A percentile compares a stretch with the other conserved stretches of the same genome.
These are phyloP conservation scores for Hydrangea macrophylla DNA, from an alignment of 148 eudicot species.

Conservation along the genomic window DNA sequence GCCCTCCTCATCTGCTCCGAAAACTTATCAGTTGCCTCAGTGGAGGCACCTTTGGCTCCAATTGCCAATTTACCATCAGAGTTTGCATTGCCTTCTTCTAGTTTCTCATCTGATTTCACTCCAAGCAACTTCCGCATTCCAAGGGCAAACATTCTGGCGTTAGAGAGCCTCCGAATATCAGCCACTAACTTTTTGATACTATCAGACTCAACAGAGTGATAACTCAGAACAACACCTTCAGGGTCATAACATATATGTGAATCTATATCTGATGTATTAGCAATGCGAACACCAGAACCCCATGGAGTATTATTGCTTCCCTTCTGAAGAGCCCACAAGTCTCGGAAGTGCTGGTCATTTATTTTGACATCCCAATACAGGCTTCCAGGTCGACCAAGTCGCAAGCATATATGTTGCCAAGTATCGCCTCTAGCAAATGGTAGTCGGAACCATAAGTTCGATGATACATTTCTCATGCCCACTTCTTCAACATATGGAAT, in stretches of 20 bases:
- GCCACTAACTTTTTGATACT: slow-evolving; percentile 91
- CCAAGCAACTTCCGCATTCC: slow-evolving; percentile 92
- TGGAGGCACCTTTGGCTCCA: slow-evolving; percentile 40
- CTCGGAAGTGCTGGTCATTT: slow-evolving; percentile 82
- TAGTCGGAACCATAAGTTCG: slow-evolving; percentile 83
- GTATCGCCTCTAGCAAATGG: slow-evolving; percentile 72
- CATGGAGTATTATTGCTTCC: slow-evolving; percentile 72
- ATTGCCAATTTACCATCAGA: slow-evolving; percentile 44
- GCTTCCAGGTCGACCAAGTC: slow-evolving; percentile 90
- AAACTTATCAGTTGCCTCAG: slow-evolving; percentile 57
- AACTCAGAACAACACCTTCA: slow-evolving; percentile 87
- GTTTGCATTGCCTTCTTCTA: slow-evolving; percentile 49
- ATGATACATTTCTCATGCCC: slow-evolving; percentile 61
- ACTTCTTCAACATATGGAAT: slow-evolving; percentile 89
- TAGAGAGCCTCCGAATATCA: slow-evolving; percentile 82
- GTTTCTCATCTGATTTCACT: slow-evolving; percentile 59
- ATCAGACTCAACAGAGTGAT: slow-evolving; percentile 80
- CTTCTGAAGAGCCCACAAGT: slow-evolving; percentile 96
- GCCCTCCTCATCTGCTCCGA: slow-evolving; percentile 89
- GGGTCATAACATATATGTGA: slow-evolving; percentile 91
- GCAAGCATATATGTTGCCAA: slow-evolving; percentile 84
- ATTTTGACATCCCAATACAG: slow-evolving; percentile 98
- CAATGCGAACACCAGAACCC: slow-evolving; percentile 91
- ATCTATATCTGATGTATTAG: slow-evolving; percentile 87
- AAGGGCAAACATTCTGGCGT: slow-evolving; percentile 89